Evolutionary conservation across 257 asterid species (phyloP).

Genomic region (Ligustrum vulgare): DNA sequence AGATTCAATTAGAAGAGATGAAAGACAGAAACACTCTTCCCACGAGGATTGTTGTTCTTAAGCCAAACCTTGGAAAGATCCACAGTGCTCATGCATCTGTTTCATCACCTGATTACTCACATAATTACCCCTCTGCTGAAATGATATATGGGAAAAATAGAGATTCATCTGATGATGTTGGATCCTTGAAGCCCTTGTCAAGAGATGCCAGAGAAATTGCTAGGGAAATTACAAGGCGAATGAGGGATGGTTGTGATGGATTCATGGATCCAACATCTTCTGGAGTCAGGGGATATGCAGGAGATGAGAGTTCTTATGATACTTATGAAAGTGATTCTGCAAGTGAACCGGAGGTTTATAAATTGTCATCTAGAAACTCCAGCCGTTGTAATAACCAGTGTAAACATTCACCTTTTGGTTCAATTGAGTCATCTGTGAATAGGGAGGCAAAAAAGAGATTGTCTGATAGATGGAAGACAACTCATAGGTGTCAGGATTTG

Average conservation of each 20-base stretch:
- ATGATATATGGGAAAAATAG: slow-evolving; percentile 32
- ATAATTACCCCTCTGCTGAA: slow-evolving; percentile 34
- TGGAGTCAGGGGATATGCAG: slow-evolving; percentile 69
- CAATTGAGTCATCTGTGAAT: slow-evolving; percentile 49
- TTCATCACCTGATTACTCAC: slow-evolving; percentile 43
- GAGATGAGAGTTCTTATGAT: slow-evolving; percentile 86
- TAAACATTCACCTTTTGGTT: slow-evolving; percentile 41
- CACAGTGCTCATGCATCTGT: slow-evolving; percentile 36
- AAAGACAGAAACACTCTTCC: slow-evolving; percentile 45
- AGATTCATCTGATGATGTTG: slow-evolving; percentile 35
- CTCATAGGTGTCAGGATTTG: slow-evolving; percentile 52
- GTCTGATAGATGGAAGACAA: slow-evolving; percentile 84
- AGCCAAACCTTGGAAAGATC: slow-evolving; percentile 64
- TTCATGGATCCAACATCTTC: slow-evolving; percentile 36
- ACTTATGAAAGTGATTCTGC: slow-evolving; percentile 74
- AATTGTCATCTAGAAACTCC: slow-evolving; percentile 44
- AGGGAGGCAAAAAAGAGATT: slow-evolving; percentile 77
- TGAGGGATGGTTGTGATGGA: slow-evolving; percentile 53
- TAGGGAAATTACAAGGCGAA: slow-evolving; percentile 59
- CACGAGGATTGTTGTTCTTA: slow-evolving; percentile 77
- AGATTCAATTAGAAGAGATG: slow-evolving; percentile 40
- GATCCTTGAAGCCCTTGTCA: slow-evolving; percentile 42
- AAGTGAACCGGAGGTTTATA: slow-evolving; percentile 46
- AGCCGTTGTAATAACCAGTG: slow-evolving; percentile 36
- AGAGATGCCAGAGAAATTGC: slow-evolving; percentile 69